Base-by-base conservation (phyloP, 768 basidiomycete genomes). In the Tricholoma terreum region DNA sequence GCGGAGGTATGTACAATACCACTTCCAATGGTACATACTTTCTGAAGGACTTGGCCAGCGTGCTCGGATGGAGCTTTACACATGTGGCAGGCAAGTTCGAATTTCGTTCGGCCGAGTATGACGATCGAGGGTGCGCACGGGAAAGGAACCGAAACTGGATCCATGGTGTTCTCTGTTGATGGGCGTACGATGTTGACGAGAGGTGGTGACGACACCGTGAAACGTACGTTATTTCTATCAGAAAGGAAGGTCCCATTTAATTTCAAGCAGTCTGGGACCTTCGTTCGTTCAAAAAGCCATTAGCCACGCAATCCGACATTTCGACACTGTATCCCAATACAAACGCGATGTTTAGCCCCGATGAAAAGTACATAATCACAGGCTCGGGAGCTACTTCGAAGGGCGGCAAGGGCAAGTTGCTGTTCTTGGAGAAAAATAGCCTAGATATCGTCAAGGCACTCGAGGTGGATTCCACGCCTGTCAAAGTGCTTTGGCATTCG, bases 121-220 rank as follows among this genome's bases (percentile, higher is more conserved):
- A 82, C 85, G 4, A 82, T 90, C 46, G 94, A 98, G 68, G 86
- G 83, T 35, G 96, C 96, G 4, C 97, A 98, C 69, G 73, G 73
- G 31, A 97, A 93, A 72, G 85, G 83, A 35, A 90, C 87, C 0
- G 92, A 94, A 65, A 93, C 89, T 1, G 92, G 94, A 6, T 91
- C 92, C 0, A 66, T 98, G 45, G 83, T 84, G 11, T 98, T 97
- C 69, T 92, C 93, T 8, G 81, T 94, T 50, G 97, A 99, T 66
- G 90, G 91, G 1, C 79, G 81, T 58, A 91, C 90, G 19, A 73
- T 98, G 31, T 80, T 94, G 56, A 95, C 93, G 6, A 79, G 97
- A 65, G 94, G 96, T 38, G 93, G 91, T 1, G 97, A 99, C 74
- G 89, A 95, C 68, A 96, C 94, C 1, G 89, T 98, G 55, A 99